Evolutionary conservation across 1,284 basidiomycete species (phyloP), one percentile per base, ranked within the genome.

Genomic region (Malassezia dermatis): DNA sequence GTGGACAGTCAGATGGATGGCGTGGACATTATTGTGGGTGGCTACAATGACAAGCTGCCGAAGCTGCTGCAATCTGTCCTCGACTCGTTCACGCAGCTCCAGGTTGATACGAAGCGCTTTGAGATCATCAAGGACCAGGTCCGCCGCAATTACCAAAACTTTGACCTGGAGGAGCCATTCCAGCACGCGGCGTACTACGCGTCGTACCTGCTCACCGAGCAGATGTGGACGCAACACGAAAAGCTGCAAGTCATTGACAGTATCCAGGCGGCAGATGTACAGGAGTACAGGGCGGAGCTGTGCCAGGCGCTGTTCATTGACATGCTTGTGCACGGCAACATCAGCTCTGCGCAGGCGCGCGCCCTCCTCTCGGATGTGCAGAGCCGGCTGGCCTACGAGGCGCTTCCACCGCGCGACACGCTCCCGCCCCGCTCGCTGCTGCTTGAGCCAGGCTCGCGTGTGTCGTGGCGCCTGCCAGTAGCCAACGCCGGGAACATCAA

Each of bases 41-140:
- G 94, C 1, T 98, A 95, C 78, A 94, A 93, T 71, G 91, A 98
- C 77, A 96, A 95, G 77, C 79, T 98, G 34, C 78, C 82, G 6
- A 81, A 87, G 0, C 80, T 98, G 30, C 80, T 85, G 8, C 78
- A 84, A 65, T 81, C 84, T 59, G 83, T 98, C 52, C 75, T 95
- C 40, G 81, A 85, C 60, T 84, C 83, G 66, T 78, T 87, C 53
- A 84, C 82, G 71, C 78, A 78, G 28, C 79, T 93, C 52, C 77
- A 82, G 64, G 80, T 94, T 30, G 81, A 84, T 63, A 77, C 81
- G 23, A 81, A 85, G 53, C 80, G 91, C 56, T 82, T 96, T 57
- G 81, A 80, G 45, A 82, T 95, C 47, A 82, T 94, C 73, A 86
- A 86, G 71, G 89, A 96, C 75, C 83, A 87, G 77, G 86, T 67